A percentile compares a stretch with the other conserved stretches of the same genome.
These are phyloP conservation scores for Obba rivulosa DNA, from an alignment of 768 basidiomycete genomes.

Conservation along the genomic window DNA sequence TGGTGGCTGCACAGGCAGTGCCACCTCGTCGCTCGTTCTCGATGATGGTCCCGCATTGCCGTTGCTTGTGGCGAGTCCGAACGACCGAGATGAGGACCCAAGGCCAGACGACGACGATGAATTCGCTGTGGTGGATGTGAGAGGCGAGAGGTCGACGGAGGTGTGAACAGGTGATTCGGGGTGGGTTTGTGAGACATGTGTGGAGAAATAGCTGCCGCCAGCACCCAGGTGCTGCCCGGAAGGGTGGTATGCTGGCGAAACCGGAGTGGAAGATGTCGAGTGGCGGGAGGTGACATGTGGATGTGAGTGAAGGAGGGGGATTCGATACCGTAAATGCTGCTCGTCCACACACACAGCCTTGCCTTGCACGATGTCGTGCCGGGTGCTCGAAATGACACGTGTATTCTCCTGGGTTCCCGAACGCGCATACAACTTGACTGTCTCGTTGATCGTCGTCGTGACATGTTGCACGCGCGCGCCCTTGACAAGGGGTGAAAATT, in stretches of 20 bases:
- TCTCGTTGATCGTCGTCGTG: constrained; percentile 68
- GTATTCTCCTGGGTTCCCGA: constrained; percentile 54
- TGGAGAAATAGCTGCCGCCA: constrained; percentile 14
- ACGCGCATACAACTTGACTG: constrained; percentile 54
- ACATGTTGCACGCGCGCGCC: constrained; percentile 71
- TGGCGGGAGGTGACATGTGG: constrained; percentile 5
- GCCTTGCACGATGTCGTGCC: constrained; percentile 66
- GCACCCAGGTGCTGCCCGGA: background rate
- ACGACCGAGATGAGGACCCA: background rate
- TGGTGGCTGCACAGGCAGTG: constrained; percentile 4
- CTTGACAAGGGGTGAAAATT: constrained; percentile 83
- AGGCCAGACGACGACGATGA: constrained; percentile 13
- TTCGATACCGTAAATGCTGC: constrained; percentile 23
- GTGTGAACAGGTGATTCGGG: constrained; percentile 11
- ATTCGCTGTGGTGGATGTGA: constrained; percentile 21
- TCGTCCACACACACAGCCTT: constrained; percentile 33
- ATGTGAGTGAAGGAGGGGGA: constrained; percentile 16
- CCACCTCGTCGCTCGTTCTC: constrained; percentile 1
- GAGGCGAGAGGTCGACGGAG: constrained; percentile 18
- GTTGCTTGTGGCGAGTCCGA: background rate
- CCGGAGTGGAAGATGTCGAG: constrained; percentile 4
- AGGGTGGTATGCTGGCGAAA: constrained; percentile 10
- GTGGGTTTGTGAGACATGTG: constrained; percentile 5
- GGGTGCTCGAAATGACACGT: constrained; percentile 52
- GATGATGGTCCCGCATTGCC: background rate